A percentile compares a stretch with the other conserved stretches of the same genome.
phyloP scores from a whole-genome alignment of 148 eudicot species.

The Amaranthus hypochondriacus region DNA sequence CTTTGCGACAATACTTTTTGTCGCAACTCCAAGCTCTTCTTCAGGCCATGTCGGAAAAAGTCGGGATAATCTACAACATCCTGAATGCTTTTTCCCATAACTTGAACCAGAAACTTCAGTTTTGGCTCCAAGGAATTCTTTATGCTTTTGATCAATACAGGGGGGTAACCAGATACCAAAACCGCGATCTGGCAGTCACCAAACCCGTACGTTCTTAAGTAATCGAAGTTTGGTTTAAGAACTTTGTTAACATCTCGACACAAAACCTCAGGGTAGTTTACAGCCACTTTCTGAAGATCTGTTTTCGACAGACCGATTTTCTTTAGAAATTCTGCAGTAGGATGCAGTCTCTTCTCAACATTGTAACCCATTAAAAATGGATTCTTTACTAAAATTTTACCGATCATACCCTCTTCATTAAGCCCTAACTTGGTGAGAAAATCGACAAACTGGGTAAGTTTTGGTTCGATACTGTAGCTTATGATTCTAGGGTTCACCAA shows the following conservation, averaged over 20 bases:
- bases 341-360: constrained; percentile 70
- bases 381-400: constrained; percentile 72
- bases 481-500: constrained; percentile 79
- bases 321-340: constrained; percentile 76
- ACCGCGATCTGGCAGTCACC: constrained; percentile 51
- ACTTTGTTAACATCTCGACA: constrained; percentile 86
- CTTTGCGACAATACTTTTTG: constrained; percentile 63
- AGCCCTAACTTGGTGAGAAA: constrained; percentile 71
- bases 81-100: constrained; percentile 70
- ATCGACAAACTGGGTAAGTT: constrained; percentile 75
- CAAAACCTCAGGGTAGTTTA: constrained; percentile 76
- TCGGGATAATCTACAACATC: constrained; percentile 84
- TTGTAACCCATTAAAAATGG: constrained; percentile 91
- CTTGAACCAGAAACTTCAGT: constrained; percentile 72
- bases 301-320: constrained; percentile 60
- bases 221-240: constrained; percentile 60
- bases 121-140: constrained; percentile 88
- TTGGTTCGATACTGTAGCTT: constrained; percentile 83
- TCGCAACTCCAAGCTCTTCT: constrained; percentile 71
- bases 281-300: constrained; percentile 62
- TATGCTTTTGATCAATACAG: constrained; percentile 79
- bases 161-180: constrained; percentile 82
- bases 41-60: constrained; percentile 76
- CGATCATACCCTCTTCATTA: constrained; percentile 61
- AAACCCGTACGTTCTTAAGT: constrained; percentile 59